A percentile compares a stretch with the other conserved stretches of the same genome.
These are phyloP conservation scores for Begonia peltatifolia DNA, from an alignment of 306 rosid species.

Conservation along the genomic window DNA sequence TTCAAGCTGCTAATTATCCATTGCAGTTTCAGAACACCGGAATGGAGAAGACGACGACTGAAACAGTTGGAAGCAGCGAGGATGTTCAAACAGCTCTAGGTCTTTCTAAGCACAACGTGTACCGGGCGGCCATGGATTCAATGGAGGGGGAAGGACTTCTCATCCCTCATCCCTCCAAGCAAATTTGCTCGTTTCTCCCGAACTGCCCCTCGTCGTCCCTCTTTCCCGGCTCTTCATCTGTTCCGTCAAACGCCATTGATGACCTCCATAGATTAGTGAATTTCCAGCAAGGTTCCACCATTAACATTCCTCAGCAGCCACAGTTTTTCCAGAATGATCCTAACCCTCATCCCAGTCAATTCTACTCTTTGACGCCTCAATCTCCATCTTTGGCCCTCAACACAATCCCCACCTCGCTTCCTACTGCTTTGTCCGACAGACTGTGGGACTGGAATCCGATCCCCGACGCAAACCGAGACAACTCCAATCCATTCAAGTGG, in stretches of 20 bases:
- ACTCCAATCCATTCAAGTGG: slow-evolving; percentile 70
- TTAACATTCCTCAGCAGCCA: slow-evolving; percentile 13
- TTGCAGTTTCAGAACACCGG: no score
- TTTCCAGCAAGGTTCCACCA: slow-evolving; percentile 25
- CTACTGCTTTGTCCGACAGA: slow-evolving; percentile 55
- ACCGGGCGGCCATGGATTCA: slow-evolving; percentile 10
- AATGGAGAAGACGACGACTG: slow-evolving; percentile 20
- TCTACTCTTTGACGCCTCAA: slow-evolving; percentile 25
- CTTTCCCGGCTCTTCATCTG: slow-evolving; percentile 14
- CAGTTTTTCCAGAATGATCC: slow-evolving; percentile 17
- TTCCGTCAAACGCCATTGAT: slow-evolving; percentile 24
- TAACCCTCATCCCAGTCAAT: slow-evolving; percentile 18
- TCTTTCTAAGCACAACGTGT: slow-evolving; percentile 39
- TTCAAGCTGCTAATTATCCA: no score
- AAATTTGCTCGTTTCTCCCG: slow-evolving; percentile 10
- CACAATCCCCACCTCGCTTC: slow-evolving; percentile 33
- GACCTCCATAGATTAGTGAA: slow-evolving; percentile 61
- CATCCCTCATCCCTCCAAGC: slow-evolving; percentile 3
- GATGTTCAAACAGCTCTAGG: slow-evolving; percentile 43
- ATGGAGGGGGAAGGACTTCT: slow-evolving; percentile 25
- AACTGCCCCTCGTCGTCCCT: no score
- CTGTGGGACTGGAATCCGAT: slow-evolving; percentile 93
- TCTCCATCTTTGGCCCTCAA: slow-evolving; percentile 18
- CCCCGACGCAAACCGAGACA: slow-evolving; percentile 46
- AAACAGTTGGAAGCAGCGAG: slow-evolving; percentile 28